Percentiles rank a stretch among this genome's conserved stretches.
These are phyloP conservation scores for Circinella umbellata DNA, from an alignment of 371 early-diverging fungal genomes.

Conservation along the genomic window DNA sequence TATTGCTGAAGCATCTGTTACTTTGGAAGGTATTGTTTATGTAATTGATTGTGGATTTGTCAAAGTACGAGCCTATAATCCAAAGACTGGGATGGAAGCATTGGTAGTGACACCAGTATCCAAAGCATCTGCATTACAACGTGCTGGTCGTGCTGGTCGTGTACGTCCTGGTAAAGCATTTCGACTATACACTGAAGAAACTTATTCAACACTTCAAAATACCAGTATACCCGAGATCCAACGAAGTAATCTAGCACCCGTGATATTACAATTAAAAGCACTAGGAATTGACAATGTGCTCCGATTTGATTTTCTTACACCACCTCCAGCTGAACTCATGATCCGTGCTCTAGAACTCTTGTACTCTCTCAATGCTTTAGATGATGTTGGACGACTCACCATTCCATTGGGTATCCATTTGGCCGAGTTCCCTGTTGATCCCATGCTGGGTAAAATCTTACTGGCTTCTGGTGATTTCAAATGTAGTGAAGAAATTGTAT, in stretches of 20 bases:
- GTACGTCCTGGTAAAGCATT: slow-evolving; percentile 71
- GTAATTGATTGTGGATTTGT: slow-evolving; percentile 87
- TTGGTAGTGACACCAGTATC: slow-evolving; percentile 67
- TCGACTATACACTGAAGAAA: slow-evolving; percentile 74
- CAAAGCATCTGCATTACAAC: slow-evolving; percentile 78
- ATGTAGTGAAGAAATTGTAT: slow-evolving; percentile 80
- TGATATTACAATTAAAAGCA: slow-evolving; percentile 74
- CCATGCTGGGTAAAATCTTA: slow-evolving; percentile 75
- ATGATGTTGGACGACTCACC: slow-evolving; percentile 76
- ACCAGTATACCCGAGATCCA: slow-evolving; percentile 78
- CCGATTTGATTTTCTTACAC: slow-evolving; percentile 76
- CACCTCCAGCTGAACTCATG: slow-evolving; percentile 74
- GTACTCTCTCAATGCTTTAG: slow-evolving; percentile 77
- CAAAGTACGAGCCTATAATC: slow-evolving; percentile 74
- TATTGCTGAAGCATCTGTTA: slow-evolving; percentile 86
- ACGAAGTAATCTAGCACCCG: slow-evolving; percentile 63
- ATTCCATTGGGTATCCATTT: slow-evolving; percentile 79
- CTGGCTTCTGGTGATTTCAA: slow-evolving; percentile 67
- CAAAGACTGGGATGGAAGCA: slow-evolving; percentile 67
- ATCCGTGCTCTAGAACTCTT: slow-evolving; percentile 69
- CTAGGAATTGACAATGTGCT: slow-evolving; percentile 81
- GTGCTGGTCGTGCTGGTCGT: slow-evolving; percentile 86
- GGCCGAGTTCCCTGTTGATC: slow-evolving; percentile 86
- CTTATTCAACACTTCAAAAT: slow-evolving; percentile 55
- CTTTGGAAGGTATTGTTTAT: slow-evolving; percentile 84